phyloP scores from a whole-genome alignment of 805 yeast species.

The Teunomyces atbi region DNA sequence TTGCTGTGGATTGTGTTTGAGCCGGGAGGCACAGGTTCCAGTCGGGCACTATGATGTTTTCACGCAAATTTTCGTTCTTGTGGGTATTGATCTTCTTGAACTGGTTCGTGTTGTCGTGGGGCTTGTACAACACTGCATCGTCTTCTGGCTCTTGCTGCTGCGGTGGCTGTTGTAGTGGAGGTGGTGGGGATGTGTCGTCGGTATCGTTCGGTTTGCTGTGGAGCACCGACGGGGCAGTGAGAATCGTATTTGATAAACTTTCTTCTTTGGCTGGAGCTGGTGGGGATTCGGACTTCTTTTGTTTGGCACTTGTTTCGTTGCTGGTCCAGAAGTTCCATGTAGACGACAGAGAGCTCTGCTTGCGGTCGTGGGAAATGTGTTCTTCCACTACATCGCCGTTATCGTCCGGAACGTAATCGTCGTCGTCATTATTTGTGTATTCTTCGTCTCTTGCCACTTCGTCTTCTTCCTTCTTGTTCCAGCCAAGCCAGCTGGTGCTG shows the following conservation, averaged over 20 bases:
- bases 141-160: conserved; percentile 16
- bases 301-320: conserved; percentile 2
- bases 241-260: conserved; percentile 30
- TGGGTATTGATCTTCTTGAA: conserved; percentile 44
- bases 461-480: conserved; percentile 17
- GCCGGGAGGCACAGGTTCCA: conserved; percentile 39
- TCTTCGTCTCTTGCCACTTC: conserved; percentile 15
- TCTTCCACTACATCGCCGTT: conserved; percentile 36
- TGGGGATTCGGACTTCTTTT: too few relatives aligned
- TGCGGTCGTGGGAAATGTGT: conserved; percentile 20
- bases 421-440: conserved; percentile 17
- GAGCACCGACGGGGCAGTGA: conserved; percentile 30
- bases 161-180: neutral
- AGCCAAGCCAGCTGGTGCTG: conserved; percentile 27
- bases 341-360: conserved; percentile 18
- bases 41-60: conserved; percentile 41
- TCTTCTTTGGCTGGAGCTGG: conserved; percentile 7
- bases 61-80: conserved; percentile 41
- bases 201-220: conserved; percentile 1
- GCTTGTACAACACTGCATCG: conserved; percentile 45
- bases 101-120: conserved; percentile 39
- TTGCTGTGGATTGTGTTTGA: conserved; percentile 17
- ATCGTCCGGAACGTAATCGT: conserved; percentile 22
- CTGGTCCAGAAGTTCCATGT: conserved; percentile 38
- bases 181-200: conserved; percentile 3